Percentiles rank a stretch among this genome's conserved stretches.
These are phyloP conservation scores for Aspergillus novoparasiticus DNA, from an alignment of 2,329 filamentous ascomycete genomes.

Conservation along the genomic window DNA sequence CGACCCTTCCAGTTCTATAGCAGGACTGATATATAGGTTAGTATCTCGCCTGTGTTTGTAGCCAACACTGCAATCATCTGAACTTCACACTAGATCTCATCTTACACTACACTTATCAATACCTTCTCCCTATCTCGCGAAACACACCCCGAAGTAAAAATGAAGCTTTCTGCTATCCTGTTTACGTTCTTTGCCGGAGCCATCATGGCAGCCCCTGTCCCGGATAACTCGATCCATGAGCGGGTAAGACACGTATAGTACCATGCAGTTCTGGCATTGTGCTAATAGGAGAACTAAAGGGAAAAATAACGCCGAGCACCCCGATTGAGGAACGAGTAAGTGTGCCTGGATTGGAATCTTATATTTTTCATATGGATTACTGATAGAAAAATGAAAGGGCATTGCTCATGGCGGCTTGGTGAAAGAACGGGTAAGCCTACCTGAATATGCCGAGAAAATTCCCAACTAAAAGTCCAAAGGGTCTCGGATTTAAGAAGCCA, in stretches of 20 bases:
- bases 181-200: neutral
- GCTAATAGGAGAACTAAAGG: neutral
- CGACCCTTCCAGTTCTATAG: accelerated
- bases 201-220: neutral
- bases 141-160: neutral
- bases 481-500: no score
- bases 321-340: neutral
- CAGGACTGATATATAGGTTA: neutral
- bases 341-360: no score
- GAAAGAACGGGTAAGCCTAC: no score
- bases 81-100: accelerated
- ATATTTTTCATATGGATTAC: no score
- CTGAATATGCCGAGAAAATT: no score
- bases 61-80: neutral
- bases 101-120: neutral
- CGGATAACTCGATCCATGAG: neutral
- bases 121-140: accelerated
- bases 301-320: accelerated
- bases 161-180: neutral
- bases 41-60: accelerated
- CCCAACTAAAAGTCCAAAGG: no score
- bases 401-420: no score
- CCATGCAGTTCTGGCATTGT: neutral
- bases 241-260: neutral
- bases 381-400: neutral